These are phyloP conservation scores for Eremomyces bilateralis DNA, from an alignment of 495 filamentous ascomycete genomes.

Conservation along the genomic window DNA sequence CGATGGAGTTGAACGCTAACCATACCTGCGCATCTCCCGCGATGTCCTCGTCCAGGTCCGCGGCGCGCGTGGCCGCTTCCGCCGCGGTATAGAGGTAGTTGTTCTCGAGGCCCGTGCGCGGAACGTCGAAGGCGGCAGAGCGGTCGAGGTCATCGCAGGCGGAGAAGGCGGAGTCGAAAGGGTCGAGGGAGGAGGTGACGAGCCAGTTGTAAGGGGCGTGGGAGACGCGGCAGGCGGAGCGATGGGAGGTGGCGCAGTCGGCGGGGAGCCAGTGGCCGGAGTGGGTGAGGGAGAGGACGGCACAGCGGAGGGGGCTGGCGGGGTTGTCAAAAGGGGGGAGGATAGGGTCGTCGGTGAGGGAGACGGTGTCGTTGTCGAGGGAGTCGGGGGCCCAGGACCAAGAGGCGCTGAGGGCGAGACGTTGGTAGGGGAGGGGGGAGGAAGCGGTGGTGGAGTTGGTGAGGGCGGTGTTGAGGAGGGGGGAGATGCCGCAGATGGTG, in stretches of 20 bases:
- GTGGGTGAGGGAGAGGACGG: conserved; percentile 21
- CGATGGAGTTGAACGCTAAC: conserved; percentile 37
- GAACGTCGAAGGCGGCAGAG: conserved; percentile 25
- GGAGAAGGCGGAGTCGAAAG: conserved; percentile 20
- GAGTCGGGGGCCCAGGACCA: conserved; percentile 40
- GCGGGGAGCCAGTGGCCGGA: conserved; percentile 31
- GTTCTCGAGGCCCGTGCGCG: conserved; percentile 41
- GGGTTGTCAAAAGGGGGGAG: conserved; percentile 1
- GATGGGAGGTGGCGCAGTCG: conserved; percentile 29
- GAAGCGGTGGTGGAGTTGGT: conserved; percentile 28
- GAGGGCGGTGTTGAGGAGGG: conserved; percentile 32
- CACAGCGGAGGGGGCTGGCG: conserved; percentile 25
- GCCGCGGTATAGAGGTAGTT: conserved; percentile 23
- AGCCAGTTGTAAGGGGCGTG: conserved; percentile 32
- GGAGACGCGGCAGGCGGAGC: conserved; percentile 30
- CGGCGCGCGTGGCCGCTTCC: conserved; percentile 10
- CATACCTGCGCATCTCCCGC: conserved; percentile 18
- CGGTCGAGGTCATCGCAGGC: conserved; percentile 1
- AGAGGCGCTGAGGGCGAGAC: conserved; percentile 25
- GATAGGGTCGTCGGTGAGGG: conserved; percentile 9
- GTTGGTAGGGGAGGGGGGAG: conserved; percentile 25
- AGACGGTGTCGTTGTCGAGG: conserved; percentile 23
- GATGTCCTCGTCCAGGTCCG: conserved; percentile 2
- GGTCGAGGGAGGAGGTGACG: conserved; percentile 25
- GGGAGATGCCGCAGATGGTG: conserved; percentile 35